Percentiles rank a stretch among this genome's conserved stretches.
Evolutionary conservation across 352 stramenopile species (phyloP).

Genomic region (Globisporangium apiculatum): DNA sequence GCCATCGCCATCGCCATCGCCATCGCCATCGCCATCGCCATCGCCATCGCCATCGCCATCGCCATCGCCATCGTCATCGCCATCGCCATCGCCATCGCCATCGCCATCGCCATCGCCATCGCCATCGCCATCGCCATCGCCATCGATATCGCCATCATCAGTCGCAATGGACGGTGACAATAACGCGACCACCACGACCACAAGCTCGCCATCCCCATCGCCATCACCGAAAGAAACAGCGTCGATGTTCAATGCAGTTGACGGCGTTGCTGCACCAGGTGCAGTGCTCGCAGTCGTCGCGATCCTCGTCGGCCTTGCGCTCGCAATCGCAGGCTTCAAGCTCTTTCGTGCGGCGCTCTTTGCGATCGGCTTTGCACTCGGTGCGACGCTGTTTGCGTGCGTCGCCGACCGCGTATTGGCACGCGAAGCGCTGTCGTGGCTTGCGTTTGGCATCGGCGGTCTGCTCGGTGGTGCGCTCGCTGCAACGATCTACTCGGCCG

Average conservation of each 20-base stretch:
- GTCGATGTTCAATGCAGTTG: constrained; percentile 28
- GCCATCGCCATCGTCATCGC: too few species aligned
- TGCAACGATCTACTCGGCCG: constrained; percentile 31
- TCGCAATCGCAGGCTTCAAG: constrained; percentile 40
- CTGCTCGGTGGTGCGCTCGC: constrained; percentile 39
- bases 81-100: too few species aligned
- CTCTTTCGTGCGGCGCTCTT: constrained; percentile 54
- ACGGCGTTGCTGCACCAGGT: constrained; percentile 27
- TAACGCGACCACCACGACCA: too few species aligned
- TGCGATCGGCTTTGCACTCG: constrained; percentile 39
- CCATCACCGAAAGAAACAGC: constrained; percentile 8
- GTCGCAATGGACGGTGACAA: too few species aligned
- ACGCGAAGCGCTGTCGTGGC: constrained; percentile 33
- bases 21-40: too few species aligned
- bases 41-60: too few species aligned
- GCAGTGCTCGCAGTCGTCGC: constrained; percentile 27
- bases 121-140: too few species aligned
- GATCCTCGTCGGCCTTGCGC: constrained; percentile 23
- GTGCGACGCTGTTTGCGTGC: constrained; percentile 31
- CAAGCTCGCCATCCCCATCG: not conserved
- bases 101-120: too few species aligned
- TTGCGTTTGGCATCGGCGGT: constrained; percentile 44
- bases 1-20: too few species aligned
- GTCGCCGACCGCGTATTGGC: constrained; percentile 29
- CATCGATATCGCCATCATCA: too few species aligned